These are phyloP conservation scores for Pezicula rhizophila DNA, from an alignment of 2,329 filamentous ascomycete genomes.

Conservation along the genomic window DNA sequence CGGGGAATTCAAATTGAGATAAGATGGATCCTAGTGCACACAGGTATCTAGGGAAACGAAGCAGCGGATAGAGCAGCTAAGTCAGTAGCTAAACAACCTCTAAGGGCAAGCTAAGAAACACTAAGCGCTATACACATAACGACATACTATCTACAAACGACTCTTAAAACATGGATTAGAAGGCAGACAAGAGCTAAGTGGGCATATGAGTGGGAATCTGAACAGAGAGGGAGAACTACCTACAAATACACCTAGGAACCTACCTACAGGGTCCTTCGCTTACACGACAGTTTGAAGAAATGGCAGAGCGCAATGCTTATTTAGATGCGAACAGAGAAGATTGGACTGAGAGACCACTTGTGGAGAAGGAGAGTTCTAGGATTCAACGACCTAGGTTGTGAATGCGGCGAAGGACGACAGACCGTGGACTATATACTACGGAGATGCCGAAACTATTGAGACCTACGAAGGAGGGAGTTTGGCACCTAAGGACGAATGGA, in stretches of 20 bases:
- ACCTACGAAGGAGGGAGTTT: slow-evolving; percentile 7
- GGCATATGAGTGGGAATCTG: too few species aligned
- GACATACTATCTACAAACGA: slow-evolving; percentile 2
- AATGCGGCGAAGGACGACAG: slow-evolving; percentile 10
- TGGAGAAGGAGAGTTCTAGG: slow-evolving; percentile 10
- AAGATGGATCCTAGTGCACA: slow-evolving; percentile 10
- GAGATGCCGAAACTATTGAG: slow-evolving; percentile 4
- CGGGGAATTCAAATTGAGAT: slow-evolving; percentile 6
- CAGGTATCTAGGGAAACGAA: slow-evolving; percentile 14
- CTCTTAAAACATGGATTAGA: slow-evolving; percentile 2
- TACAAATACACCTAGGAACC: slow-evolving; percentile 8
- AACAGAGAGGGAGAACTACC: slow-evolving; percentile 5
- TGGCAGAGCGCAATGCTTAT: slow-evolving; percentile 12
- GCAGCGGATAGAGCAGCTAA: slow-evolving; percentile 11
- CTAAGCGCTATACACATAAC: background rate
- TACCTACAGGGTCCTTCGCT: slow-evolving; percentile 7
- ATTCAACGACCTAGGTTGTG: slow-evolving; percentile 7
- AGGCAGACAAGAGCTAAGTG: slow-evolving; percentile 4
- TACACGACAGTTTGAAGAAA: slow-evolving; percentile 9
- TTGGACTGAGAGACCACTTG: slow-evolving; percentile 10
- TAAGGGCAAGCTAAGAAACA: too few species aligned
- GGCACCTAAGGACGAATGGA: slow-evolving; percentile 6
- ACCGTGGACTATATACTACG: slow-evolving; percentile 10
- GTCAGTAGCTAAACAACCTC: too few species aligned
- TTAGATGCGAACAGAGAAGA: slow-evolving; percentile 13